A percentile compares a stretch with the other conserved stretches of the same genome.
These are phyloP conservation scores for Trichoderma gracile DNA, from an alignment of 2,329 filamentous ascomycete genomes.

Conservation along the genomic window DNA sequence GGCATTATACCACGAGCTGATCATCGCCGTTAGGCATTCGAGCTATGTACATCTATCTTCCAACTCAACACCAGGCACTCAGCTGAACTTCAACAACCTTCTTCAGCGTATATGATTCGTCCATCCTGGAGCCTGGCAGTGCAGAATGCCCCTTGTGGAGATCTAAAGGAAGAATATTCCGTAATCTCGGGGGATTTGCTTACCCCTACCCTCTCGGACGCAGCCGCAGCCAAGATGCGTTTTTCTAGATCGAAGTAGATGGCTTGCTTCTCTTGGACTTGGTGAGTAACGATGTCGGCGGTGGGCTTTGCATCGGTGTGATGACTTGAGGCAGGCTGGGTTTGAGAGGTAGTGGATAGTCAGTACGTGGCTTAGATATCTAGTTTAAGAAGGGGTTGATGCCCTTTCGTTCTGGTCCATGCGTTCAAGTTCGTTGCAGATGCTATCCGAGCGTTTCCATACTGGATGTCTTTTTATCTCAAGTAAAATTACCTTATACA, in stretches of 20 bases:
- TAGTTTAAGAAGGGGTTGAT: background rate
- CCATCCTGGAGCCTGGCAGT: background rate
- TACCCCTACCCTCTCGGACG: background rate
- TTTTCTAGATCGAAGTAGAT: no score
- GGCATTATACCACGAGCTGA: conserved; percentile 24
- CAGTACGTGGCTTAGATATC: no score
- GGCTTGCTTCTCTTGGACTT: no score
- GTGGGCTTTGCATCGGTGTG: no score
- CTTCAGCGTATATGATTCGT: background rate
- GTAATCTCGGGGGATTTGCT: conserved; percentile 7
- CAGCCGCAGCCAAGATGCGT: background rate
- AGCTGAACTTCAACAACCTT: background rate
- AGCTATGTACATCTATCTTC: background rate
- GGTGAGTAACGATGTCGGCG: no score
- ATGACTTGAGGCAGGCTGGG: no score
- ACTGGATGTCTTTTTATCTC: no score
- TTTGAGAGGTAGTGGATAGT: no score
- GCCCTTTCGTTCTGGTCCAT: background rate
- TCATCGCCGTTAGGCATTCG: no score
- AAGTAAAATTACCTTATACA: no score
- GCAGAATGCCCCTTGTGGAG: no score
- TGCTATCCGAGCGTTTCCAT: background rate
- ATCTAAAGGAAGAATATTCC: no score
- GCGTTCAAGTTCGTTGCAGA: background rate
- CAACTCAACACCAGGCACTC: background rate